Conservation (phyloP, 2,329 filamentous ascomycete genomes). For the Ceratocystis eucalypticola region DNA sequence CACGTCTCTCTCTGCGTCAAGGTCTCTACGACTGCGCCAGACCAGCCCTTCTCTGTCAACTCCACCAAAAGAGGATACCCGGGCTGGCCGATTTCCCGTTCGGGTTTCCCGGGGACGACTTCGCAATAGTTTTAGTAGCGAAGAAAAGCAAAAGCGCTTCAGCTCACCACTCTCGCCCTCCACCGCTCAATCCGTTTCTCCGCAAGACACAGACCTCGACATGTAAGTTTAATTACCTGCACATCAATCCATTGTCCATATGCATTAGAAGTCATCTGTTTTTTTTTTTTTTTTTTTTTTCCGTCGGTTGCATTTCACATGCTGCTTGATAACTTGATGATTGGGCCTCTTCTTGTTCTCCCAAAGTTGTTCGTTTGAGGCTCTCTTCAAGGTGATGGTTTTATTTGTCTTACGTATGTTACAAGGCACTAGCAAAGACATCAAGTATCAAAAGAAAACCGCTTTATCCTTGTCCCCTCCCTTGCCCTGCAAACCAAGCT, state of each 20-base stretch:
- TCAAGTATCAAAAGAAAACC: background rate
- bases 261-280: no score
- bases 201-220: constrained; percentile 10
- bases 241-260: background rate
- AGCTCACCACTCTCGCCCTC: constrained; percentile 5
- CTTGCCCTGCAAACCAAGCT: background rate
- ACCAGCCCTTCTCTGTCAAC: background rate
- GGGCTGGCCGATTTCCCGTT: constrained; percentile 15
- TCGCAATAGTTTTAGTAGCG: background rate
- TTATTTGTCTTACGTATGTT: background rate
- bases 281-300: background rate
- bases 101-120: constrained; percentile 14
- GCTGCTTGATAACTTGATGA: background rate
- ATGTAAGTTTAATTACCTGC: constrained; percentile 15
- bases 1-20: background rate
- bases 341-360: background rate
- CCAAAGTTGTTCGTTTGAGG: background rate
- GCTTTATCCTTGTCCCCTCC: background rate
- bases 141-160: constrained; percentile 11
- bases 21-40: background rate
- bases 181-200: background rate
- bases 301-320: background rate
- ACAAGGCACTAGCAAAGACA: background rate
- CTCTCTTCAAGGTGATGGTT: no score
- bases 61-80: constrained; percentile 12